Percentiles rank a stretch among this genome's conserved stretches.
These are phyloP conservation scores for Sarocladiaceae sp. DNA, from an alignment of 2,329 filamentous ascomycete genomes.

Conservation along the genomic window DNA sequence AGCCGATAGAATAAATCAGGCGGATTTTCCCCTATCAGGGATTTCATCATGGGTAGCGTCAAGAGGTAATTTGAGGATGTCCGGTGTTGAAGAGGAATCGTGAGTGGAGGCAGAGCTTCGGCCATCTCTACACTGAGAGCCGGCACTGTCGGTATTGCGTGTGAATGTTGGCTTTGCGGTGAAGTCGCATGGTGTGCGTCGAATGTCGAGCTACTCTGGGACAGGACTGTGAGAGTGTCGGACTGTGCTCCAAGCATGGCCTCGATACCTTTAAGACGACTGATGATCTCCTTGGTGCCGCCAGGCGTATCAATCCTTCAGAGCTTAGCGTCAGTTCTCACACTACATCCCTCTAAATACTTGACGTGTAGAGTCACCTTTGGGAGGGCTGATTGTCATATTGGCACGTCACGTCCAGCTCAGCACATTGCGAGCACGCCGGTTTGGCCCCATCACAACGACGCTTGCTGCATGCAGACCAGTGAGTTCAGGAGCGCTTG, in stretches of 20 bases:
- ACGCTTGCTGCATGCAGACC: constrained; percentile 19
- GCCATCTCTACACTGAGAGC: constrained; percentile 11
- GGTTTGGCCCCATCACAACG: constrained; percentile 22
- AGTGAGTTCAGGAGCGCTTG: no score
- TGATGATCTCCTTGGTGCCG: constrained; percentile 21
- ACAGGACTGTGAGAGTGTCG: constrained; percentile 14
- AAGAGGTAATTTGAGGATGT: constrained; percentile 23
- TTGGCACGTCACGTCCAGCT: constrained; percentile 19
- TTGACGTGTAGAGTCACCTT: constrained; percentile 14
- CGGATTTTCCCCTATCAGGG: constrained; percentile 23
- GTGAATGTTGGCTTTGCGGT: constrained; percentile 14
- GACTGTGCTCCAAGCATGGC: constrained; percentile 17
- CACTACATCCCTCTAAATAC: neutral
- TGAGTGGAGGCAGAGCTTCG: constrained; percentile 18
- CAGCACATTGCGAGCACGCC: constrained; percentile 19
- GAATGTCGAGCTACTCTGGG: neutral
- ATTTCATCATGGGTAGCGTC: constrained; percentile 20
- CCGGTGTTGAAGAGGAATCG: constrained; percentile 22
- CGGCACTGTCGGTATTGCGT: constrained; percentile 10
- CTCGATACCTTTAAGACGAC: constrained; percentile 21
- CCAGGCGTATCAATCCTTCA: constrained; percentile 22
- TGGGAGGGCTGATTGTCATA: constrained; percentile 23
- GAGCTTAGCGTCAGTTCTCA: neutral
- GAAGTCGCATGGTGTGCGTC: constrained; percentile 12
- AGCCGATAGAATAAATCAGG: constrained; percentile 21